Base-by-base conservation (phyloP, 495 filamentous ascomycete species). In the Diplogelasinospora grovesii region DNA sequence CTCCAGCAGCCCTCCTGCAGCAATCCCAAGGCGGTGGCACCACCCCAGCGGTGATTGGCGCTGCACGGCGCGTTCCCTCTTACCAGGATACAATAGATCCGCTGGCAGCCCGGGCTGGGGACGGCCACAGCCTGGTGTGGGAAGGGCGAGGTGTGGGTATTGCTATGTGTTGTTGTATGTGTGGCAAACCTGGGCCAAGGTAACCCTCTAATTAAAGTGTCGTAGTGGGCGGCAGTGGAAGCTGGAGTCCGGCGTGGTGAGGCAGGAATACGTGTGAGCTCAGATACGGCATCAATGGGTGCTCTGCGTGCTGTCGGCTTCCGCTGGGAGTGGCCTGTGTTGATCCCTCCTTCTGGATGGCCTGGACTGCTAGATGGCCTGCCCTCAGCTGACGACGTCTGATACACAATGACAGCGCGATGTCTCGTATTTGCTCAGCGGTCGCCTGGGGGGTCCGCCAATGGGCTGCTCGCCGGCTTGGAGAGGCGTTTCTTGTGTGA, bases 401-500 rank as follows among this genome's bases (percentile, higher is more conserved):
- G 57, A 52, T 54, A 60, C 59, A 58, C 56, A 60, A 50, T 39
- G 43, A 48, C 53, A 47, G 44, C 34, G 43, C 42, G 46, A 29
- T 51, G 49, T 52, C 56, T 60, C 59, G 59, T 63, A 63, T 60
- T 54, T n/a, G n/a, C 39, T 46, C 46, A 46, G 49, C 46, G 26
- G 30, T 25, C 26, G 39, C 32, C 14, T 36, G 45, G 25, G 28
- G 31, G 18, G 30, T 15, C 22, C 40, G 48, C 65, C 65, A 69
- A 69, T 69, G 61, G 61, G 64, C 61, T 57, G 46, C 50, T 55
- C 57, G 61, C 57, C 61, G 58, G 59, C 56, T 55, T 56, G 60
- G 52, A 56, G 64, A 61, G 56, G 64, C 53, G 56, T 57, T 44
- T 30, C 44, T 54, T 65, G 67, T 70, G 54, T 64, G 45, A 70